phyloP scores from a whole-genome alignment of 2,329 filamentous ascomycete species.

The Chrysoporthe puriensis region DNA sequence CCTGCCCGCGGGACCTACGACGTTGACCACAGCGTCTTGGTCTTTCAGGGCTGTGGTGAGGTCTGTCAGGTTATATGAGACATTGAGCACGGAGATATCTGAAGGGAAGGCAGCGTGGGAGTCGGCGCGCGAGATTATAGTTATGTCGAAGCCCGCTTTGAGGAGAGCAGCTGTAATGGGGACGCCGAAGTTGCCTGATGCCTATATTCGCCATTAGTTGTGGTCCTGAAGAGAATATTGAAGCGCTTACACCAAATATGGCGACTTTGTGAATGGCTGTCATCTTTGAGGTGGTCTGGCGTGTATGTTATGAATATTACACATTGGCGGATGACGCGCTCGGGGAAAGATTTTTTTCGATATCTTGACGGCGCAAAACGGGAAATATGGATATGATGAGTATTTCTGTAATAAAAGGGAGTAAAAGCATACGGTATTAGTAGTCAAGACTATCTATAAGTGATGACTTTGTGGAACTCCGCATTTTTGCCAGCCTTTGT shows the following conservation, averaged over 20 bases:
- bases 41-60: constrained; percentile 33
- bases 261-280: constrained; percentile 42
- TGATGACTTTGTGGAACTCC: neutral
- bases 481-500: neutral
- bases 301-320: neutral
- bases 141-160: constrained; percentile 40
- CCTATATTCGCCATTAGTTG: constrained; percentile 9
- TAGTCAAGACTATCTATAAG: neutral
- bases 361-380: neutral
- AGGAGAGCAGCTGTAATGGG: constrained; percentile 27
- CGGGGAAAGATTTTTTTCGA: neutral
- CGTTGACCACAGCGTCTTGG: constrained; percentile 37
- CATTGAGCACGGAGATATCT: constrained; percentile 29
- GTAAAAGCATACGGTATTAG: no score
- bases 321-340: neutral
- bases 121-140: constrained; percentile 39
- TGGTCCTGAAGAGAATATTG: neutral
- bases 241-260: constrained; percentile 40
- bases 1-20: constrained; percentile 33
- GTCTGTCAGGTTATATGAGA: constrained; percentile 26
- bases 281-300: constrained; percentile 5
- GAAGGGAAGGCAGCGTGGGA: constrained; percentile 32
- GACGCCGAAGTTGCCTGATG: constrained; percentile 41
- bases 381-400: no score
- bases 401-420: neutral